Percentiles rank a stretch among this genome's conserved stretches.
Evolutionary conservation across 768 basidiomycete genomes (phyloP).

Genomic region (Tricholoma saponaceum): DNA sequence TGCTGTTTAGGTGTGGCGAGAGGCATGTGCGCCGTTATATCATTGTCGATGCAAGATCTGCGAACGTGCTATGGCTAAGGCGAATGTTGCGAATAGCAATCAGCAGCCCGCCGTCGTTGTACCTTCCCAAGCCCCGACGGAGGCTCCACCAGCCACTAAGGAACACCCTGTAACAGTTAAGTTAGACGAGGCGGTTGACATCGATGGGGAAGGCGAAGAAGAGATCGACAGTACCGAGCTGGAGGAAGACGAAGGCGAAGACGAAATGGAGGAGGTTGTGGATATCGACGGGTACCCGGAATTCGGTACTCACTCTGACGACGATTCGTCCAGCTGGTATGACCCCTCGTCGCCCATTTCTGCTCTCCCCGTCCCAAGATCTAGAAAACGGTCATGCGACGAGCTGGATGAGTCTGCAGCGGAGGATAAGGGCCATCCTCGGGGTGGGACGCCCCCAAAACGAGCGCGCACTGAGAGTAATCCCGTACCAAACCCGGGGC

Average conservation of each 20-base stretch:
- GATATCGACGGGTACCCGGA: slow-evolving; percentile 29
- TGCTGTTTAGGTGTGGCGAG: slow-evolving; percentile 58
- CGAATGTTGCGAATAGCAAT: slow-evolving; percentile 38
- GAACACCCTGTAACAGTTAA: slow-evolving; percentile 5
- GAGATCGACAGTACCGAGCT: slow-evolving; percentile 14
- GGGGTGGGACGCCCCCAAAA: slow-evolving; percentile 30
- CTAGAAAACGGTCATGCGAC: slow-evolving; percentile 22
- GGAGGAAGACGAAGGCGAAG: slow-evolving; percentile 21
- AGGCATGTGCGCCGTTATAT: slow-evolving; percentile 67
- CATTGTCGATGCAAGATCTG: slow-evolving; percentile 74
- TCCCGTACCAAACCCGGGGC: slow-evolving; percentile 8
- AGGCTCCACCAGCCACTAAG: slow-evolving; percentile 5
- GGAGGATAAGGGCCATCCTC: slow-evolving; percentile 11
- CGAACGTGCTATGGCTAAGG: slow-evolving; percentile 56
- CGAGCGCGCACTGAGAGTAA: slow-evolving; percentile 13
- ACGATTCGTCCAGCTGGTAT: slow-evolving; percentile 4
- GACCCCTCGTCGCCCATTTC: neutral
- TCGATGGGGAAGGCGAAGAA: slow-evolving; percentile 21
- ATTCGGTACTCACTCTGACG: slow-evolving; percentile 9
- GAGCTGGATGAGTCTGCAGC: slow-evolving; percentile 29
- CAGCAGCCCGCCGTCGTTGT: slow-evolving; percentile 22
- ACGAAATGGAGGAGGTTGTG: slow-evolving; percentile 27
- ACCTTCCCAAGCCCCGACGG: slow-evolving; percentile 20
- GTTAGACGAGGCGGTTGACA: slow-evolving; percentile 9
- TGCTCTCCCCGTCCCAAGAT: neutral